Conservation (phyloP, 83 land plant species). For the Picea abies region DNA sequence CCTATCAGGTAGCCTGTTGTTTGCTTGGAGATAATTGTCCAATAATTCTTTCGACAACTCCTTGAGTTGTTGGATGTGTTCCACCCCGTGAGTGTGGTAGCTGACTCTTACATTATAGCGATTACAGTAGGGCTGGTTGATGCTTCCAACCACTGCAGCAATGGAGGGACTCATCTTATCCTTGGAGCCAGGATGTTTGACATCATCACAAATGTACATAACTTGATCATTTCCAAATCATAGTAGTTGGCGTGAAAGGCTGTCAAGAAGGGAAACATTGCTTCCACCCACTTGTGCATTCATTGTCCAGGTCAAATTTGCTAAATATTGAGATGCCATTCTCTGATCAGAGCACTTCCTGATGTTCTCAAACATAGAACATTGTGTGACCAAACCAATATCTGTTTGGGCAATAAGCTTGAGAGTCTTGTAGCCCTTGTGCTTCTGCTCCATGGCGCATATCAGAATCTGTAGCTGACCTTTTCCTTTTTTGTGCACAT, state of each 20-base stretch:
- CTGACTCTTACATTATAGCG: slow-evolving; percentile 15
- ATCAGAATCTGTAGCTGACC: slow-evolving; percentile 40
- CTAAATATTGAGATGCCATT: slow-evolving; percentile 28
- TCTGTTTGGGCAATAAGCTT: no score
- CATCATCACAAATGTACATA: slow-evolving; percentile 84
- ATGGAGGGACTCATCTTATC: slow-evolving; percentile 60
- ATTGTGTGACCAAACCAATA: no score
- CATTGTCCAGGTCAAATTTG: slow-evolving; percentile 56
- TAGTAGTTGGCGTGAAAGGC: slow-evolving; percentile 27
- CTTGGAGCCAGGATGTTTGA: slow-evolving; percentile 74
- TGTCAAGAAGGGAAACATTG: slow-evolving; percentile 54
- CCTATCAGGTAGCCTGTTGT: no score
- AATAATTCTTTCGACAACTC: no score
- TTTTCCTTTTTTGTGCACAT: background rate
- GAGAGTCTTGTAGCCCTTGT: no score
- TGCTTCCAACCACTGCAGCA: no score
- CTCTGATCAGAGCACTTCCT: slow-evolving; percentile 30
- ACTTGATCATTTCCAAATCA: slow-evolving; percentile 50
- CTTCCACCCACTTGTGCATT: slow-evolving; percentile 25
- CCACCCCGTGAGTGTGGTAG: no score
- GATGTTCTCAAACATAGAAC: slow-evolving; percentile 56
- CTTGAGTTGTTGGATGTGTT: no score
- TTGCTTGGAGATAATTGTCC: no score
- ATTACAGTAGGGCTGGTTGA: slow-evolving; percentile 43
- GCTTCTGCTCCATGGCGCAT: no score